Percentiles rank a stretch among this genome's conserved stretches.
Evolutionary conservation across 768 basidiomycete genomes (phyloP).

Genomic region (Baorangia bicolor): DNA sequence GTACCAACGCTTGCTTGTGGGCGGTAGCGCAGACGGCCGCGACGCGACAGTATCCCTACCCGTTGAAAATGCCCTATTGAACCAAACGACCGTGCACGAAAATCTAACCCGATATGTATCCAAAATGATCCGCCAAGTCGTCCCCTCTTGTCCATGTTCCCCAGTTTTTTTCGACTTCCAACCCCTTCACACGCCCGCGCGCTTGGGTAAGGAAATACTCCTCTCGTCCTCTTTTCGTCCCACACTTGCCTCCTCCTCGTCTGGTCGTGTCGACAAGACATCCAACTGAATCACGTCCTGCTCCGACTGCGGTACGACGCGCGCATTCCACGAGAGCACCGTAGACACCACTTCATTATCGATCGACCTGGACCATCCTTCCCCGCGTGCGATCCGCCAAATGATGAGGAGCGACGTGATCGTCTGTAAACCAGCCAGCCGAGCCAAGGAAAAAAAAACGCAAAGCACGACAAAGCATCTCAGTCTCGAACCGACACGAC

Average conservation of each 20-base stretch:
- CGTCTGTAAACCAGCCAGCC: constrained; percentile 24
- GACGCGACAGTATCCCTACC: too few species aligned
- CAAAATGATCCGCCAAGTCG: too few species aligned
- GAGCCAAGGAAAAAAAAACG: too few species aligned
- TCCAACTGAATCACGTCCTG: not conserved
- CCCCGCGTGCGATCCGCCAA: constrained; percentile 37
- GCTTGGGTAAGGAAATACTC: not conserved
- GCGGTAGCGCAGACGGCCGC: too few species aligned
- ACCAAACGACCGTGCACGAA: too few species aligned
- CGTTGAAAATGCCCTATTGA: too few species aligned
- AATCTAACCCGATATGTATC: too few species aligned
- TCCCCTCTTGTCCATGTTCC: too few species aligned
- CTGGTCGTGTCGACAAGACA: not conserved
- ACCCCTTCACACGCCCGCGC: not conserved
- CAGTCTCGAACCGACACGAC: not conserved
- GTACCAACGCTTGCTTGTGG: too few species aligned
- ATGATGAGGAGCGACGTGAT: constrained; percentile 41
- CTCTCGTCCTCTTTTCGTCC: not conserved
- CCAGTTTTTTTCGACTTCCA: too few species aligned
- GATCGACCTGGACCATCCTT: constrained; percentile 28
- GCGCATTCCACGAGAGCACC: not conserved
- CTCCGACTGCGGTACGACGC: not conserved
- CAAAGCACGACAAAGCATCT: not conserved
- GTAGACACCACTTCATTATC: not conserved
- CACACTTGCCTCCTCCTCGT: not conserved